Percentiles rank a stretch among this genome's conserved stretches.
Evolutionary conservation across 768 basidiomycete species (phyloP).

Genomic region (Tulasnella sp.): DNA sequence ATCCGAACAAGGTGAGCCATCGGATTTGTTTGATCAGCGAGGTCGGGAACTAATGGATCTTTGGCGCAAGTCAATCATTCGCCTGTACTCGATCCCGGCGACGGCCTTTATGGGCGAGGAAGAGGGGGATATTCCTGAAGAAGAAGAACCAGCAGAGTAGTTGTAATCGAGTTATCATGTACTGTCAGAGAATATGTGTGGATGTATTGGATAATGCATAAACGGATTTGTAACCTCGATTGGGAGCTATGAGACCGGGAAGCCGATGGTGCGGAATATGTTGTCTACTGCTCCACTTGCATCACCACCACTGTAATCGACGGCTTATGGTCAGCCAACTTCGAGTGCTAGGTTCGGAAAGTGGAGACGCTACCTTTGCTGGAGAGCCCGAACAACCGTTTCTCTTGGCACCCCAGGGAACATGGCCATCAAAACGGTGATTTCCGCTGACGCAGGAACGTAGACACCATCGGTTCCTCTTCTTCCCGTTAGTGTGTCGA

Average conservation of each 20-base stretch:
- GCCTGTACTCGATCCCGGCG: slow-evolving; percentile 85
- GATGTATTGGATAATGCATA: neutral
- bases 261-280: neutral
- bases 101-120: slow-evolving; percentile 79
- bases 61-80: slow-evolving; percentile 70
- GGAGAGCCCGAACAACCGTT: slow-evolving; percentile 64
- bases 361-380: slow-evolving; percentile 55
- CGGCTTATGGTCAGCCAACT: neutral
- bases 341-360: neutral
- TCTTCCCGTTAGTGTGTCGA: slow-evolving; percentile 67
- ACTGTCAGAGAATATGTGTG: neutral
- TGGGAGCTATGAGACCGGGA: slow-evolving; percentile 60
- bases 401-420: slow-evolving; percentile 75
- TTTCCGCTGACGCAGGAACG: slow-evolving; percentile 68
- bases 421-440: slow-evolving; percentile 65
- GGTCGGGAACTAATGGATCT: neutral
- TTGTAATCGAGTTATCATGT: neutral
- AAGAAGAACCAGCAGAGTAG: slow-evolving; percentile 37
- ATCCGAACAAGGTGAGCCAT: slow-evolving; percentile 79
- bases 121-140: slow-evolving; percentile 45
- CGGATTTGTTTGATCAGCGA: neutral
- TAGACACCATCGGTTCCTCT: slow-evolving; percentile 51
- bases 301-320: neutral
- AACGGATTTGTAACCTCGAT: slow-evolving; percentile 40
- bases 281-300: neutral